Base-by-base conservation (phyloP, 495 filamentous ascomycete species). In the Aspergillus avenaceus region DNA sequence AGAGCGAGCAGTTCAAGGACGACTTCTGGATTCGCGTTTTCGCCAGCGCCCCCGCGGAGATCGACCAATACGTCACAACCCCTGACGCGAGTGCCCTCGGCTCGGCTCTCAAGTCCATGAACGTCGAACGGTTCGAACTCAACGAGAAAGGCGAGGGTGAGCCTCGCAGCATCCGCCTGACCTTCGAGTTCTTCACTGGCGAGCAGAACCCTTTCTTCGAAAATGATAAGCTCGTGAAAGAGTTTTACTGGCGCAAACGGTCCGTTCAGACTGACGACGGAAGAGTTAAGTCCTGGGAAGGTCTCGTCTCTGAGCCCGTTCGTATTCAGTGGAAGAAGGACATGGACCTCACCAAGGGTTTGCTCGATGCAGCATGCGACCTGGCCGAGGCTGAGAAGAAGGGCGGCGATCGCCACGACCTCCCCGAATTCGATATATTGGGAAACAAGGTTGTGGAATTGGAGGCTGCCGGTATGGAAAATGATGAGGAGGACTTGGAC, bases 1-100 rank as follows among this genome's bases (percentile, higher is more conserved):
- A 40, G 22, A 34, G 41, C 47, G 34, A 34, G 23, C 24, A 49
- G 34, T 19, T 75, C 5, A 47, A 66, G 55, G 74, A 75, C 25
- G 80, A 88, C 73, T 97, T 96, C 82, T 97, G 91, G 91, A 73
- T 86, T 24, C 75, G 92, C 51, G 89, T 96, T 34, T 73, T 96
- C 60, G 85, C 92, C 63, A 85, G 90, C 68, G 83, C 89, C 5
- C 88, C 91, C 2, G 74, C 75, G 23, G 86, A 95, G 45, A 80
- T 96, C 53, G 91, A 95, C 67, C 84, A 88, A 63, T 86, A 81
- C 70, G 88, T 96, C 59, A 84, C 87, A 51, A 83, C 88, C 16
- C 75, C 77, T 24, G 91, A 97, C 71, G 84, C 85, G 11, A 76
- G 70, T 2, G 63, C 87, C 22, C 74, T 97, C 28, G 73, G 84